Conservation (phyloP, 2,329 filamentous ascomycete species). For the Lachnellula willkommii region DNA sequence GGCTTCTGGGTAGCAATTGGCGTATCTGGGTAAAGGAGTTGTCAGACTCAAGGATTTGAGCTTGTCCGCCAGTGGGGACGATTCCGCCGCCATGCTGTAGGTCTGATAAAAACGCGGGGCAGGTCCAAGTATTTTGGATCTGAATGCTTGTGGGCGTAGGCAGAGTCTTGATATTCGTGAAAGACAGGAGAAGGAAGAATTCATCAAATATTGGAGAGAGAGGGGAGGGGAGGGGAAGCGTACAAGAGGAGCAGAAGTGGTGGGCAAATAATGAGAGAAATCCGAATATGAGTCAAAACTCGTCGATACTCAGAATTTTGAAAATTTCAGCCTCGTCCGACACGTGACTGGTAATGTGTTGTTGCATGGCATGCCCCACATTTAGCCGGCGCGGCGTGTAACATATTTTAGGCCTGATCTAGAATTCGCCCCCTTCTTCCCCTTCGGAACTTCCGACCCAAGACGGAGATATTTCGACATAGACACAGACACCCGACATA, state of each 20-base stretch:
- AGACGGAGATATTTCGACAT: too few relatives aligned
- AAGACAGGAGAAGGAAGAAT: slow-evolving; percentile 18
- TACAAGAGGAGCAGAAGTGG: background rate
- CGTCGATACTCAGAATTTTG: too few relatives aligned
- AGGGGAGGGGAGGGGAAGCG: slow-evolving; percentile 5
- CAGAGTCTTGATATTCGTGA: slow-evolving; percentile 16
- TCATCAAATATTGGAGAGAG: slow-evolving; percentile 22
- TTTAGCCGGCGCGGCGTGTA: too few relatives aligned
- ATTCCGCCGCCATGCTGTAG: slow-evolving; percentile 23
- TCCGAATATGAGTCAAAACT: background rate
- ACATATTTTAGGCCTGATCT: too few relatives aligned
- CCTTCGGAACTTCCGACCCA: too few relatives aligned
- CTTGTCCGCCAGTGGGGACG: slow-evolving; percentile 21
- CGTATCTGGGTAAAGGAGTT: slow-evolving; percentile 35
- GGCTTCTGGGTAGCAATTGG: slow-evolving; percentile 57
- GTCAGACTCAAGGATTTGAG: slow-evolving; percentile 26
- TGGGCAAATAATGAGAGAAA: background rate
- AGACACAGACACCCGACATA: too few relatives aligned
- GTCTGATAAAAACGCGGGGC: slow-evolving; percentile 10
- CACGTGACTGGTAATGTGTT: too few relatives aligned
- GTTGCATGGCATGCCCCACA: too few relatives aligned
- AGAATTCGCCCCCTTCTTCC: too few relatives aligned
- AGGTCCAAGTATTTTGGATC: slow-evolving; percentile 3
- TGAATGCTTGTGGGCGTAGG: slow-evolving; percentile 3
- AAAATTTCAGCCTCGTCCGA: too few relatives aligned